Percentiles rank a stretch among this genome's conserved stretches.
Evolutionary conservation across 108 stramenopile genomes (phyloP).

Genomic region (Cyclotella atomus): DNA sequence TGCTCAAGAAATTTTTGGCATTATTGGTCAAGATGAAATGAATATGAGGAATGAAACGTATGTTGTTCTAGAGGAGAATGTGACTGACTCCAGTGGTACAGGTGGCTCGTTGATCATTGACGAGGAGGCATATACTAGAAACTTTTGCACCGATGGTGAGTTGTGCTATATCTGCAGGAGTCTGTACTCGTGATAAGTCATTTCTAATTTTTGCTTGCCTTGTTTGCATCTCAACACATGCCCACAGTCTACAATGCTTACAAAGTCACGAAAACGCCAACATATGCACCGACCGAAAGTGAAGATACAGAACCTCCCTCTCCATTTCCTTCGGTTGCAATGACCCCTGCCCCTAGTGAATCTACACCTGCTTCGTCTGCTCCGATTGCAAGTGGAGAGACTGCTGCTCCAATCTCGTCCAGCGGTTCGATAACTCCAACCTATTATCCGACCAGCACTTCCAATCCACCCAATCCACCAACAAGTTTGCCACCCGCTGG

Average conservation of each 20-base stretch:
- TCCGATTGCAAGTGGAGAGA: background rate
- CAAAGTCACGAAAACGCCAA: background rate
- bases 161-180: background rate
- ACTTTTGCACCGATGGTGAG: slow-evolving; percentile 14
- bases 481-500: background rate
- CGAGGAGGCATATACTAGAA: background rate
- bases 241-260: slow-evolving; percentile 10
- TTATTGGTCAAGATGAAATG: background rate
- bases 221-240: background rate
- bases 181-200: background rate
- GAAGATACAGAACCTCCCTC: background rate
- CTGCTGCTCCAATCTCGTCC: background rate
- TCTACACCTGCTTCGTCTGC: background rate
- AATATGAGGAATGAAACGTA: background rate
- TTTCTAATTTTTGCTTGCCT: background rate
- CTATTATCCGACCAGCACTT: background rate
- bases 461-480: background rate
- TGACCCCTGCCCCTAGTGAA: background rate
- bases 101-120: background rate
- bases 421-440: background rate
- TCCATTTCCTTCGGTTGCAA: background rate
- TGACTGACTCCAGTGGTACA: background rate
- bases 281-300: background rate
- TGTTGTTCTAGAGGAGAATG: background rate
- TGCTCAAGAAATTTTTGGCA: background rate